Evolutionary conservation across 345 rosid genomes (phyloP).

Genomic region (Acer saccharum): DNA sequence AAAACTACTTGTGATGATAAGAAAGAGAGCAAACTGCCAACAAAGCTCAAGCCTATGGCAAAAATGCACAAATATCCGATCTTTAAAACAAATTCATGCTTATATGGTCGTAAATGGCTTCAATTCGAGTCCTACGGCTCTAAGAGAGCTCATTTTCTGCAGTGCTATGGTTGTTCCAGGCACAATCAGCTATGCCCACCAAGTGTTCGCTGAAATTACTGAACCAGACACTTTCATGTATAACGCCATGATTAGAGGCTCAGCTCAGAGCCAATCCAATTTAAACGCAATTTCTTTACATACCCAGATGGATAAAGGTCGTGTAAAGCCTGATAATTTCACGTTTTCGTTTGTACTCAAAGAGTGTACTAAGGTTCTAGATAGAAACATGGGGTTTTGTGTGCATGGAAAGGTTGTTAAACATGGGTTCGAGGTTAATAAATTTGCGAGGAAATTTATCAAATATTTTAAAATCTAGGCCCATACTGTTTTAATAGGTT

Average conservation of each 20-base stretch:
- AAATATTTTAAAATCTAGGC: too few species aligned
- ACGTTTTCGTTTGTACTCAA: conserved; percentile 72
- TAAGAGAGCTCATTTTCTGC: conserved; percentile 58
- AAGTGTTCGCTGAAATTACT: conserved; percentile 56
- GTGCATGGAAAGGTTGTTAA: conserved; percentile 61
- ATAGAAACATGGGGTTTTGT: conserved; percentile 54
- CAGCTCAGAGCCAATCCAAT: too few species aligned
- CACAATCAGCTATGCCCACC: conserved; percentile 54
- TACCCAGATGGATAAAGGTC: too few species aligned
- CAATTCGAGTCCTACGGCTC: conserved; percentile 43
- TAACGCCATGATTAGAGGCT: too few species aligned
- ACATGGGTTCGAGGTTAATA: conserved; percentile 53
- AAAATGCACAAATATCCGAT: too few species aligned
- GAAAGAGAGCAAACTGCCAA: conserved; percentile 53
- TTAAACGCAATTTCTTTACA: too few species aligned
- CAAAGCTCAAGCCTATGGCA: too few species aligned
- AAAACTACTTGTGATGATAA: conserved; percentile 35
- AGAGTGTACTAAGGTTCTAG: conserved; percentile 60
- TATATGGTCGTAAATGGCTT: conserved; percentile 46
- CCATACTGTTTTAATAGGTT: too few species aligned
- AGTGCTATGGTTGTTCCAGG: conserved; percentile 45
- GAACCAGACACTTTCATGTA: conserved; percentile 55
- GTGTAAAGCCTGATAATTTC: conserved; percentile 50
- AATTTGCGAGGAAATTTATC: conserved; percentile 46
- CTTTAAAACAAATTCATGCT: too few species aligned